Base-by-base conservation (phyloP, 23 red algal species). In the Cyanidium caldarium region DNA sequence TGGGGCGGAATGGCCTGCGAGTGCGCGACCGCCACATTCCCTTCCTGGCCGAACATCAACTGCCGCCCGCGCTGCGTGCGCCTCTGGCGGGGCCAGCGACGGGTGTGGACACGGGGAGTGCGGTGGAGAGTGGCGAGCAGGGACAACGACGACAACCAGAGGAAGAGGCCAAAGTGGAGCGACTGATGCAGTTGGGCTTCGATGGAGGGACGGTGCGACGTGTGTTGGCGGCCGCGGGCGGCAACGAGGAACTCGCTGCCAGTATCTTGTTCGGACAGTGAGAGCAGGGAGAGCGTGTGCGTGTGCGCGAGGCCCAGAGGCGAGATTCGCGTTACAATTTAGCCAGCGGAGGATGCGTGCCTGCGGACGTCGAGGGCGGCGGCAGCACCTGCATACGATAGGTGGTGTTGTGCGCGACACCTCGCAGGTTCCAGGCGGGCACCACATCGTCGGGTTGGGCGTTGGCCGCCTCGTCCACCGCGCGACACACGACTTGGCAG, bases 11-110 rank as follows among this genome's bases (percentile, higher is more conserved):
- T 40, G 65, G 67, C 15, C 77, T 94, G 36, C 69, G 80, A 45
- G 73, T 86, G 28, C 70, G 77, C 31, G 73, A 57, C 38, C 58
- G 65, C 15, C 15, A 29, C 3, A 78, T 80, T 46, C 70, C 65
- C 14, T 94, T 94, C 44, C 77, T 94, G 17, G 57, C 77, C 16
- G 89, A 94, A 25, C 65, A 82, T 31, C 68, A 86, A 28, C 77
- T 94, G 56, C 86, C 86, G 37, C 3, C 42, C 34, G 40, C 39
- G 2, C 65, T 3, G 34, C 65, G 65, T 2, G 66, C 15, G 68
- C 38, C 16, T 25, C 34, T 38, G 17, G 5, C 40, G 38, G 3
- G 35, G 1, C 36, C 67, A 25, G 17, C 68, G 46, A 25, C 37
- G 15, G 31, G 33, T 33, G 65, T 37, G 0, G 35, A 43, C 0